Percentiles rank a stretch among this genome's conserved stretches.
These are phyloP conservation scores for Juglanconis oblonga DNA, from an alignment of 2,329 filamentous ascomycete genomes.

Conservation along the genomic window DNA sequence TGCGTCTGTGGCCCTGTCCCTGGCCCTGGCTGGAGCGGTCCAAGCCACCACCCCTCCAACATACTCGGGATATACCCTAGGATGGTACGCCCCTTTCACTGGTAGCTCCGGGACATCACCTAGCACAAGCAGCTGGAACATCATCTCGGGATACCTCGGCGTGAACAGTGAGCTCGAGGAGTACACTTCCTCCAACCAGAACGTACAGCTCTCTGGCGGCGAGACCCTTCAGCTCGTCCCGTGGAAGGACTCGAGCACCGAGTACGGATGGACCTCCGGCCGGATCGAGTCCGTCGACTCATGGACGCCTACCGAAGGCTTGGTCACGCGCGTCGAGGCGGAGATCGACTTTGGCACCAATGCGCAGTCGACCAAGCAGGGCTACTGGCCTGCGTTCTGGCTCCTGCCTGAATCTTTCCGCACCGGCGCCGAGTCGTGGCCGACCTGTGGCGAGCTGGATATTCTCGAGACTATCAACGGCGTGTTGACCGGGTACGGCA, in stretches of 20 bases:
- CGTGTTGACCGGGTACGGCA: conserved; percentile 42
- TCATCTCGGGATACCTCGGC: conserved; percentile 39
- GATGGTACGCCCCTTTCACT: conserved; percentile 46
- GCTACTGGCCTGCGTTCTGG: conserved; percentile 55
- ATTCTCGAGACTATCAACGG: conserved; percentile 50
- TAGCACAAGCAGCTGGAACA: conserved; percentile 42
- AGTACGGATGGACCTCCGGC: conserved; percentile 46
- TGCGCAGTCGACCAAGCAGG: conserved; percentile 37
- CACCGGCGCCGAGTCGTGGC: conserved; percentile 41
- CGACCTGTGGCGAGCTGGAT: conserved; percentile 49
- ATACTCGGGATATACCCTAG: conserved; percentile 37
- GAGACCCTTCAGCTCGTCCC: conserved; percentile 50
- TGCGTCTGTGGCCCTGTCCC: background rate
- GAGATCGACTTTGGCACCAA: conserved; percentile 42
- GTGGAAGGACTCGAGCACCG: conserved; percentile 29
- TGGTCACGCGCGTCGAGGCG: conserved; percentile 41
- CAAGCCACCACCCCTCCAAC: conserved; percentile 26
- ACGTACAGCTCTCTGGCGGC: conserved; percentile 51
- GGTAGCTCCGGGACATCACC: conserved; percentile 37
- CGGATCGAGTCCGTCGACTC: conserved; percentile 46
- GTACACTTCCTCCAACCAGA: conserved; percentile 41
- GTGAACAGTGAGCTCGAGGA: conserved; percentile 48
- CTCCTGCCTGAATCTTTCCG: conserved; percentile 46
- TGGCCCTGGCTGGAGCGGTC: background rate
- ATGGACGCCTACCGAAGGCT: conserved; percentile 40